These are phyloP conservation scores for Trametes coccinea DNA, from an alignment of 768 basidiomycete genomes.

Conservation along the genomic window DNA sequence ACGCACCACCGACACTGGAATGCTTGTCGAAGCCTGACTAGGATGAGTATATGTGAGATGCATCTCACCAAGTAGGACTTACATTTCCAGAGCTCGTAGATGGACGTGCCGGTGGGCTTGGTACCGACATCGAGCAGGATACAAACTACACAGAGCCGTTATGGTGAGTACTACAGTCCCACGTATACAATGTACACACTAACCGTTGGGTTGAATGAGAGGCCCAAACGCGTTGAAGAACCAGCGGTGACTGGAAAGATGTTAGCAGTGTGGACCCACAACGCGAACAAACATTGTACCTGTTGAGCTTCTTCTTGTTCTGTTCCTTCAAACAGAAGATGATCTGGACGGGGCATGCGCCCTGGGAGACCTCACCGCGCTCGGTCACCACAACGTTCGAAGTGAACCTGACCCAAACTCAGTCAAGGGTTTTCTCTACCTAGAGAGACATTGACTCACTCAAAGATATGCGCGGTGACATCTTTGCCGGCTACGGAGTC, in stretches of 20 bases:
- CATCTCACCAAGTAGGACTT: conserved; percentile 11
- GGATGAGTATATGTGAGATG: background rate
- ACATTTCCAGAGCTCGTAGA: conserved; percentile 97
- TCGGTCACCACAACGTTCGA: conserved; percentile 78
- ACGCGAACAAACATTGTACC: background rate
- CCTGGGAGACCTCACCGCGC: conserved; percentile 73
- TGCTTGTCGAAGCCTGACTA: conserved; percentile 73
- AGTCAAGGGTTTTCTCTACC: background rate
- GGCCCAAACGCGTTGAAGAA: conserved; percentile 97
- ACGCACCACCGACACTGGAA: conserved; percentile 87
- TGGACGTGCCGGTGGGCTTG: conserved; percentile 90
- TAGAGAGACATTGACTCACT: conserved; percentile 48
- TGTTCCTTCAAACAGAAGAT: conserved; percentile 93
- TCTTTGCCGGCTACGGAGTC: conserved; percentile 87
- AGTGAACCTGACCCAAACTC: conserved; percentile 55
- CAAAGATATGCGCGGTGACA: conserved; percentile 92
- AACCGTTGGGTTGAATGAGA: conserved; percentile 80
- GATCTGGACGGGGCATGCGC: conserved; percentile 81
- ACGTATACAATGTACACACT: conserved; percentile 11
- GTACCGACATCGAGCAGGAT: conserved; percentile 94
- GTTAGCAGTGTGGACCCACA: background rate
- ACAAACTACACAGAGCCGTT: conserved; percentile 56
- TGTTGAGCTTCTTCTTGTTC: conserved; percentile 97
- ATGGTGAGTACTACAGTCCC: background rate
- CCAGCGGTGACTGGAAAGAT: conserved; percentile 74